phyloP scores from a whole-genome alignment of 83 land plant genomes.

The Picea mariana region DNA sequence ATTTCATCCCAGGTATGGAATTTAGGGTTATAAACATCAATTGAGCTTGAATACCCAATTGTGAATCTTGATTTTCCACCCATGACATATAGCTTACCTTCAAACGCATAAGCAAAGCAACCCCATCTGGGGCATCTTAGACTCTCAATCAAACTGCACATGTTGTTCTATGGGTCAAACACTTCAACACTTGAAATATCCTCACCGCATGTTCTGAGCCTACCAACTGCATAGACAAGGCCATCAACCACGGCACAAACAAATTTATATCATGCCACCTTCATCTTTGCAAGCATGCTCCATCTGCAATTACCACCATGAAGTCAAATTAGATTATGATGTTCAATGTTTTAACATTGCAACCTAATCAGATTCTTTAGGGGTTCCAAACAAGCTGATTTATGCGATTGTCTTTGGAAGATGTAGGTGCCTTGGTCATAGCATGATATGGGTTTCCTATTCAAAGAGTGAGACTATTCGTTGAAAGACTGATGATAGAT shows the following conservation, averaged over 20 bases:
- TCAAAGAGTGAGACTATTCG: too few relatives aligned
- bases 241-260: slow-evolving; percentile 79
- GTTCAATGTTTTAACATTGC: too few relatives aligned
- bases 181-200: slow-evolving; percentile 67
- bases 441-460: too few relatives aligned
- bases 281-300: slow-evolving; percentile 58
- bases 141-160: slow-evolving; percentile 58
- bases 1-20: slow-evolving; percentile 55
- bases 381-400: too few relatives aligned
- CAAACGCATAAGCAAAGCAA: slow-evolving; percentile 69
- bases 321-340: too few relatives aligned
- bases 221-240: slow-evolving; percentile 70
- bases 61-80: slow-evolving; percentile 82
- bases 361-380: too few relatives aligned
- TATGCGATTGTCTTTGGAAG: too few relatives aligned
- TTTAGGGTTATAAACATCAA: slow-evolving; percentile 64
- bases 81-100: slow-evolving; percentile 75
- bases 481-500: too few relatives aligned
- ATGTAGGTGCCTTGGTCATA: too few relatives aligned
- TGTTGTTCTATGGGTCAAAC: slow-evolving; percentile 53
- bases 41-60: slow-evolving; percentile 68
- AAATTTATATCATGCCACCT: slow-evolving; percentile 72
- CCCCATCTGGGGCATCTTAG: slow-evolving; percentile 76
- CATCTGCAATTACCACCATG: slow-evolving; percentile 42
- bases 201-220: slow-evolving; percentile 54